A percentile compares a stretch with the other conserved stretches of the same genome.
Conservation (phyloP, 75 land plant species). For the Selaginella moellendorffii region DNA sequence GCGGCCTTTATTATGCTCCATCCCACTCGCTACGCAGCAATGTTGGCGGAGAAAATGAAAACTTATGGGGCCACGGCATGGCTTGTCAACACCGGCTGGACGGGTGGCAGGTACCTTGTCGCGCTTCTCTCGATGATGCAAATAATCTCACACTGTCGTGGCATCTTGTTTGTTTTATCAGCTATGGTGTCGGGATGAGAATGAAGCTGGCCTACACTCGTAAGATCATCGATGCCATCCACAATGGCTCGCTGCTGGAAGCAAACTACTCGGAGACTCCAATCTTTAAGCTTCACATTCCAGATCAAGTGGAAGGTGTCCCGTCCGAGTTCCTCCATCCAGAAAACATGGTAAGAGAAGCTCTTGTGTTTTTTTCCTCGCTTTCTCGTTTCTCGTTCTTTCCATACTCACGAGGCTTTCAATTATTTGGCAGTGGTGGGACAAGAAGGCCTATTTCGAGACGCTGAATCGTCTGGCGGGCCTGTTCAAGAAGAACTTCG, state of each 20-base stretch:
- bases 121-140: not conserved
- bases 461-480: conserved; percentile 24
- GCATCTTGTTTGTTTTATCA: conserved; percentile 8
- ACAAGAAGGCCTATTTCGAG: conserved; percentile 24
- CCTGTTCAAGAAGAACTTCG: conserved; percentile 28
- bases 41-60: conserved; percentile 30
- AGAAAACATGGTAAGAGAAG: conserved; percentile 19
- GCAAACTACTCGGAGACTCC: conserved; percentile 15
- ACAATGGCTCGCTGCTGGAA: conserved; percentile 16
- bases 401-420: too few species aligned
- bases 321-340: conserved; percentile 20
- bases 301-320: conserved; percentile 16
- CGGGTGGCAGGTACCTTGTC: conserved; percentile 20
- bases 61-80: conserved; percentile 27
- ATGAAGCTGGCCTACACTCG: conserved; percentile 21
- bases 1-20: conserved; percentile 30
- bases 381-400: too few species aligned
- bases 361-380: too few species aligned
- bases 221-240: conserved; percentile 19
- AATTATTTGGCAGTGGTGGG: conserved; percentile 20
- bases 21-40: conserved; percentile 28
- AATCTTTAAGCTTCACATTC: conserved; percentile 17
- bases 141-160: not conserved
- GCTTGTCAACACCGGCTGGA: conserved; percentile 33
- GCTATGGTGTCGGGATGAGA: conserved; percentile 22